Conservation (phyloP, 2,329 filamentous ascomycete genomes). For the Rhynchosporium secalis region DNA sequence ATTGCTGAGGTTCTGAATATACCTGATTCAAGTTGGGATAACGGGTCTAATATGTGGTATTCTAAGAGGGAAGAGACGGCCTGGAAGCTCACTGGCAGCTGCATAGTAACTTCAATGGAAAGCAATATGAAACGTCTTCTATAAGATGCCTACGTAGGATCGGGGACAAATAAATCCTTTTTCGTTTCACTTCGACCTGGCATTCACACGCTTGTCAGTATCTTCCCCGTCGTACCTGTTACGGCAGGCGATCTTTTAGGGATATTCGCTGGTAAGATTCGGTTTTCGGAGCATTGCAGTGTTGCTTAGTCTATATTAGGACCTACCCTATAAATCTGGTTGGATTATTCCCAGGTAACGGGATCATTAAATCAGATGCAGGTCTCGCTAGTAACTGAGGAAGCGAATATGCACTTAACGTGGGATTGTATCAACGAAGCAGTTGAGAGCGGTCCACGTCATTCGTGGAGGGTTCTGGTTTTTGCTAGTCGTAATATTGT, state of each 20-base stretch:
- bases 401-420: constrained; percentile 12
- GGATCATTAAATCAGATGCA: constrained; percentile 18
- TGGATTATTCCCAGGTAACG: constrained; percentile 24
- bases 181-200: constrained; percentile 22
- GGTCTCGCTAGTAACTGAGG: neutral
- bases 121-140: constrained; percentile 17
- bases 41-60: constrained; percentile 18
- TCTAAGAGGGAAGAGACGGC: constrained; percentile 17
- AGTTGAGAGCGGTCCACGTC: neutral
- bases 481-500: neutral
- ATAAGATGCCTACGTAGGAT: neutral
- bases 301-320: constrained; percentile 17
- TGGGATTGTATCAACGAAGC: constrained; percentile 13
- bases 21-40: constrained; percentile 15
- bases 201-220: constrained; percentile 19
- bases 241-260: constrained; percentile 15
- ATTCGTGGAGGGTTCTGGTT: constrained; percentile 1
- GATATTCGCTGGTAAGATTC: constrained; percentile 22
- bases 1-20: constrained; percentile 19
- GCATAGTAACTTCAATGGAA: constrained; percentile 13
- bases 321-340: constrained; percentile 23
- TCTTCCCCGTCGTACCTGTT: constrained; percentile 16
- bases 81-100: constrained; percentile 23
- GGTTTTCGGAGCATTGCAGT: constrained; percentile 21
- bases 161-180: neutral